Evolutionary conservation across 2,329 filamentous ascomycete species (phyloP), one percentile per base, ranked within the genome.

Genomic region (Coniochaeta hoffmannii): DNA sequence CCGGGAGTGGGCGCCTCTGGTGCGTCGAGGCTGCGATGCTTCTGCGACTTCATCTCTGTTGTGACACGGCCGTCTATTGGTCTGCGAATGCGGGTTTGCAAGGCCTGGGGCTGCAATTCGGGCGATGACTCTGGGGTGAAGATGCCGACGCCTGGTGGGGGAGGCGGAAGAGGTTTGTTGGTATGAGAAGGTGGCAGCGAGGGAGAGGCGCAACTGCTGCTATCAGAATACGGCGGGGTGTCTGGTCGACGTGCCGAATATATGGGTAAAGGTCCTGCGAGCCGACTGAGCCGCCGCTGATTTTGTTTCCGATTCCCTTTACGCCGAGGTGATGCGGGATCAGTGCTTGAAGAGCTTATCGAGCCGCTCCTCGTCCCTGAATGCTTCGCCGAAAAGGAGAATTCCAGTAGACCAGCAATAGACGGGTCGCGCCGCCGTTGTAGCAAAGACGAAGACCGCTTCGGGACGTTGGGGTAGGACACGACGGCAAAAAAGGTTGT

Each of bases 111-210:
- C 9, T 55, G 14, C 28, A 61, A 57, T n/a, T 59, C 53, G 1
- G 65, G 62, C 10, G 61, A 65, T 2, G 58, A 26, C 5, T 56
- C 56, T 15, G 59, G 59, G 14, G 61, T 59, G 28, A 19, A 26
- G 19, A 34, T 28, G 32, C 24, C 53, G 49, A 12, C 12, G 15
- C 14, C 19, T 4, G 19, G 11, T 19, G 41, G 41, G 41, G 41
- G 41, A 10, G 2, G 41, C n/a, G 41, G 41, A 46, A 46, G 41
- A 26, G 41, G 41, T 28, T 46, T 46, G 38, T 38, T 54, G 36
- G 22, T 10, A 26, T 32, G n/a, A 9, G 38, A 2, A 17, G 36
- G 53, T 26, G n/a, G n/a, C n/a, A n/a, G n/a, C n/a, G 31, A 51
- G 22, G 56, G 53, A 35, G 53, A 55, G 22, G 58, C 51, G 28